phyloP scores from a whole-genome alignment of 2,329 filamentous ascomycete genomes.

The Xylariaceae sp. region DNA sequence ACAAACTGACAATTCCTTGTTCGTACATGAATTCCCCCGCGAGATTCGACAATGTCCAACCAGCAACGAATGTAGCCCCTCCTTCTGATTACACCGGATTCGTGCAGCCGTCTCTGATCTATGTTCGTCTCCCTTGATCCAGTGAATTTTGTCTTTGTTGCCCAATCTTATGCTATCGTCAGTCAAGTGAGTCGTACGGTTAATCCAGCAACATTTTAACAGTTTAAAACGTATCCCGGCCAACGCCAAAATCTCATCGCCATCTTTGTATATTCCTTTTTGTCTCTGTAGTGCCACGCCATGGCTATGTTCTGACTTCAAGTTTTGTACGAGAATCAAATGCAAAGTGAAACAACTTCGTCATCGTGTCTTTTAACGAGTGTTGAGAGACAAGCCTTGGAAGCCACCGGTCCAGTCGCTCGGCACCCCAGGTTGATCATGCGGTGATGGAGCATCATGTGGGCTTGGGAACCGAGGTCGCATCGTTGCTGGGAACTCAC shows the following conservation, averaged over 20 bases:
- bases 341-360: constrained; percentile 11
- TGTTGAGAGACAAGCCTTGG: constrained; percentile 69
- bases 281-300: not conserved
- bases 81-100: constrained; percentile 31
- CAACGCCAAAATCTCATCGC: constrained; percentile 26
- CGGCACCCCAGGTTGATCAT: constrained; percentile 38
- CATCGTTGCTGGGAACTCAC: constrained; percentile 44
- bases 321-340: constrained; percentile 32
- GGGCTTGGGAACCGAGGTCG: constrained; percentile 37
- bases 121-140: constrained; percentile 27
- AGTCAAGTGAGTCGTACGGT: constrained; percentile 28
- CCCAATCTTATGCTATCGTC: constrained; percentile 31
- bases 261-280: constrained; percentile 25
- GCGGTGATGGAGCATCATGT: constrained; percentile 32
- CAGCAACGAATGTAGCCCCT: constrained; percentile 14
- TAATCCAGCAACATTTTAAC: constrained; percentile 21
- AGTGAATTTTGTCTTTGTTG: constrained; percentile 31
- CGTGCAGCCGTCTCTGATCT: constrained; percentile 29
- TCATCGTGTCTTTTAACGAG: constrained; percentile 38
- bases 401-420: constrained; percentile 62
- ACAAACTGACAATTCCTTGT: too few species aligned
- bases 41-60: constrained; percentile 14
- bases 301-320: constrained; percentile 18
- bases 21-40: constrained; percentile 15
- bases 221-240: constrained; percentile 23